Percentiles rank a stretch among this genome's conserved stretches.
These are phyloP conservation scores for Bruguiera sexangula DNA, from an alignment of 345 rosid species.

Conservation along the genomic window DNA sequence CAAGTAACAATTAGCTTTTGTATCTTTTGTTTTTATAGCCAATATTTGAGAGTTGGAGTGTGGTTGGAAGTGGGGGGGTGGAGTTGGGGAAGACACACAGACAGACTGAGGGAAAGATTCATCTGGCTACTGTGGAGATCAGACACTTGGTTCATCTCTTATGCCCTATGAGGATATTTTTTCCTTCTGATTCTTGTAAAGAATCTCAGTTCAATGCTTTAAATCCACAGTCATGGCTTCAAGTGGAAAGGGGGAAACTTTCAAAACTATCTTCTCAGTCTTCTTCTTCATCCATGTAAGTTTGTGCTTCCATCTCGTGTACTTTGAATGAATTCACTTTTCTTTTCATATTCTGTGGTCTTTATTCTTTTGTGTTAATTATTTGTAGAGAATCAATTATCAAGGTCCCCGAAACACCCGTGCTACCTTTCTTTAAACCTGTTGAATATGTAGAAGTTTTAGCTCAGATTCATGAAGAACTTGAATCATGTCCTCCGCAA, in stretches of 20 bases:
- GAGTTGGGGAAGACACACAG: background rate
- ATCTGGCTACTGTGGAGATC: conserved; percentile 90
- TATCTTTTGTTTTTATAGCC: background rate
- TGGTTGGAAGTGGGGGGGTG: conserved; percentile 19
- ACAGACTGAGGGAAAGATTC: conserved; percentile 15
- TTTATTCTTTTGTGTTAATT: conserved; percentile 5
- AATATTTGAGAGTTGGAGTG: conserved; percentile 15
- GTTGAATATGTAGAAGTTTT: conserved; percentile 90
- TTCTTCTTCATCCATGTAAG: conserved; percentile 70
- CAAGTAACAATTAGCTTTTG: conserved; percentile 13
- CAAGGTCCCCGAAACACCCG: conserved; percentile 83
- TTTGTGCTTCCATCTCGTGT: conserved; percentile 7
- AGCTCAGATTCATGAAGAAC: conserved; percentile 95
- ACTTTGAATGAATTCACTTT: background rate
- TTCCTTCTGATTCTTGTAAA: conserved; percentile 80
- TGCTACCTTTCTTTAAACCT: conserved; percentile 79
- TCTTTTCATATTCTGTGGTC: background rate
- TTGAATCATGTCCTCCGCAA: conserved; percentile 65
- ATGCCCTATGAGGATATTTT: conserved; percentile 87
- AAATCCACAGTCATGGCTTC: conserved; percentile 99
- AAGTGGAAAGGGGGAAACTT: conserved; percentile 94
- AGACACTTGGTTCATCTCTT: conserved; percentile 81
- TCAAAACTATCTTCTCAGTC: conserved; percentile 47
- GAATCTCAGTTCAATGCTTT: conserved; percentile 71
- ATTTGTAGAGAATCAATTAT: conserved; percentile 82